phyloP scores from a whole-genome alignment of 495 filamentous ascomycete species.

The Apiosordaria backusii region DNA sequence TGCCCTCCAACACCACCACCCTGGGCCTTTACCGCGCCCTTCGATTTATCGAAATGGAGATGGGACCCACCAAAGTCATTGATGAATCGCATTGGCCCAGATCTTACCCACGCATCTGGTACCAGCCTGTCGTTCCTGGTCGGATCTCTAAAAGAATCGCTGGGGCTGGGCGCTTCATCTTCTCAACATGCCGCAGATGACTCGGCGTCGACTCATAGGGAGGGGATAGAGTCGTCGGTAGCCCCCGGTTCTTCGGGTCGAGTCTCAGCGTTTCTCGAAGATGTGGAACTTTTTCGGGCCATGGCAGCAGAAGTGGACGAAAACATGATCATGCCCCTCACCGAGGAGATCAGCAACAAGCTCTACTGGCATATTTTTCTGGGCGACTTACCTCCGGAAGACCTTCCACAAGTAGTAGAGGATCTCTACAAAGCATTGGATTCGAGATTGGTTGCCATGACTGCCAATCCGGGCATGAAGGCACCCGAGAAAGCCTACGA shows the following conservation, averaged over 20 bases:
- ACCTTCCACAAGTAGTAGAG: neutral
- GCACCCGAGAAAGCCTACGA: neutral
- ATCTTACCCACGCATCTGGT: neutral
- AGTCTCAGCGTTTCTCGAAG: neutral
- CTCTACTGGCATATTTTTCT: conserved; percentile 4
- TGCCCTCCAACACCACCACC: conserved; percentile 34
- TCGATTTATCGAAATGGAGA: conserved; percentile 45
- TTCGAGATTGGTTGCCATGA: neutral
- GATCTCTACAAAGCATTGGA: neutral
- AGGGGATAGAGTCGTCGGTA: too few relatives aligned
- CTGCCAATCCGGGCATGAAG: neutral
- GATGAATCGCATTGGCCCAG: neutral
- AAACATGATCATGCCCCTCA: conserved; percentile 4
- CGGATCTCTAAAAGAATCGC: neutral
- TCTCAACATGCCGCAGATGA: neutral
- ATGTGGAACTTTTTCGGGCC: conserved; percentile 8
- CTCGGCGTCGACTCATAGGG: neutral
- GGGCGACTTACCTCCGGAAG: neutral
- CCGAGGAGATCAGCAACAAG: conserved; percentile 12
- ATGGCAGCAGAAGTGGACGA: conserved; percentile 7
- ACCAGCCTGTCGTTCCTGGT: neutral
- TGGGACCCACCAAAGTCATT: conserved; percentile 45
- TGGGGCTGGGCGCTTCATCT: neutral
- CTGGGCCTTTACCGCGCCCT: conserved; percentile 39
- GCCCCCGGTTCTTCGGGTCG: neutral